These are phyloP conservation scores for Microdochium bolleyi DNA, from an alignment of 2,329 filamentous ascomycete species.

Conservation along the genomic window DNA sequence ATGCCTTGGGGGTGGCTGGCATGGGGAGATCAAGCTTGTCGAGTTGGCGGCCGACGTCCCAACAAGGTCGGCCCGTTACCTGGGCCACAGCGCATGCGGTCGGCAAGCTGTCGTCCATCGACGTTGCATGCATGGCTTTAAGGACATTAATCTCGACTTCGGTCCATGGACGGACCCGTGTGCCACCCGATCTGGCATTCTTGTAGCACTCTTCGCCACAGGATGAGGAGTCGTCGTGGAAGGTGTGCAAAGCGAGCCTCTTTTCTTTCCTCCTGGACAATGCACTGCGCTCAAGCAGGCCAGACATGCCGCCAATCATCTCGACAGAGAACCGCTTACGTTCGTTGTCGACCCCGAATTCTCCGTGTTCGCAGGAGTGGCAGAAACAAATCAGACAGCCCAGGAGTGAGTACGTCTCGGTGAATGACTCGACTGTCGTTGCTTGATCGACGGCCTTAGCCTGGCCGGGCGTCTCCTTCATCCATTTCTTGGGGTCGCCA, in stretches of 20 bases:
- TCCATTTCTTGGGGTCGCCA: constrained; percentile 44
- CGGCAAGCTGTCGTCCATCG: constrained; percentile 31
- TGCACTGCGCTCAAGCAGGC: constrained; percentile 19
- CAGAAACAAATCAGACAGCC: constrained; percentile 52
- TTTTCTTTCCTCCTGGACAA: constrained; percentile 9
- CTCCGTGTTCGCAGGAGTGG: constrained; percentile 54
- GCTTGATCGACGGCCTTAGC: constrained; percentile 24
- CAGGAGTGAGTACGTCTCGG: constrained; percentile 47
- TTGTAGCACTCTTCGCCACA: constrained; percentile 33
- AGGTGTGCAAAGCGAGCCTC: constrained; percentile 10
- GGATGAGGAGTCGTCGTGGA: constrained; percentile 23
- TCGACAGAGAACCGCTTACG: constrained; percentile 46
- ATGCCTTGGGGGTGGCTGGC: constrained; percentile 12
- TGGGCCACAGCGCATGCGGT: constrained; percentile 42
- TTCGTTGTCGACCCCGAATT: constrained; percentile 46
- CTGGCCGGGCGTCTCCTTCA: constrained; percentile 33
- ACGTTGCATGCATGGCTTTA: constrained; percentile 34
- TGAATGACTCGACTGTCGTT: constrained; percentile 33
- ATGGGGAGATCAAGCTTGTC: constrained; percentile 27
- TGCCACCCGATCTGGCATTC: constrained; percentile 20
- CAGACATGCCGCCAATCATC: constrained; percentile 24
- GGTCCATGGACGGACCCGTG: constrained; percentile 32
- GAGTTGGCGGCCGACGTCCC: constrained; percentile 39
- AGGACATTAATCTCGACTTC: constrained; percentile 41
- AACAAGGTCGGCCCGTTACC: constrained; percentile 42